These are phyloP conservation scores for Heliamphora exappendiculata DNA, from an alignment of 148 eudicot genomes.

Conservation along the genomic window DNA sequence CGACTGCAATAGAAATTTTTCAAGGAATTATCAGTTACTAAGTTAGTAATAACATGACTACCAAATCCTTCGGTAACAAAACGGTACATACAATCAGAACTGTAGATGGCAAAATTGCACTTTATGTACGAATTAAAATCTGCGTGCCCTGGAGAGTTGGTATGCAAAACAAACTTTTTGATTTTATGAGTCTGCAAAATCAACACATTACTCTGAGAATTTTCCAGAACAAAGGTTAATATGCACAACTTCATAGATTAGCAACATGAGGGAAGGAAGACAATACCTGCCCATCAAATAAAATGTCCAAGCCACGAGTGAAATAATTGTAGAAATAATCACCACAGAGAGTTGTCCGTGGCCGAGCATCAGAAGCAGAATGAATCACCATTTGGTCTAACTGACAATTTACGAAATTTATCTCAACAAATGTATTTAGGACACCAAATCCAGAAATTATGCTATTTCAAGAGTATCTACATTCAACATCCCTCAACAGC, in stretches of 20 bases:
- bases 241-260: constrained; percentile 1
- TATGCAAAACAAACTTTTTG: constrained; percentile 90
- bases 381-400: constrained; percentile 99
- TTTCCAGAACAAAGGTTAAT: neutral
- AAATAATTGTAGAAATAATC: constrained; percentile 94
- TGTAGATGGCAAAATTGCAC: constrained; percentile 80
- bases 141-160: constrained; percentile 94
- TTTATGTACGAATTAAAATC: constrained; percentile 94
- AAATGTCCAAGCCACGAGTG: constrained; percentile 90
- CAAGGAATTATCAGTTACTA: constrained; percentile 7
- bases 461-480: neutral
- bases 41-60: constrained; percentile 1
- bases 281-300: constrained; percentile 93
- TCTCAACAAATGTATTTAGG: neutral
- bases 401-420: constrained; percentile 27
- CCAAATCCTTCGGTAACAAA: constrained; percentile 4
- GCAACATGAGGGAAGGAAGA: neutral
- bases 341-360: constrained; percentile 85
- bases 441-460: neutral
- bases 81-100: constrained; percentile 57
- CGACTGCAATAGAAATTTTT: constrained; percentile 34
- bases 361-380: constrained; percentile 84
- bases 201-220: constrained; percentile 13
- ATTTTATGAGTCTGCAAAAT: constrained; percentile 78
- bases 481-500: neutral